Conservation (phyloP, 192 early-diverging fungal species). For the Linnemannia zychae region DNA sequence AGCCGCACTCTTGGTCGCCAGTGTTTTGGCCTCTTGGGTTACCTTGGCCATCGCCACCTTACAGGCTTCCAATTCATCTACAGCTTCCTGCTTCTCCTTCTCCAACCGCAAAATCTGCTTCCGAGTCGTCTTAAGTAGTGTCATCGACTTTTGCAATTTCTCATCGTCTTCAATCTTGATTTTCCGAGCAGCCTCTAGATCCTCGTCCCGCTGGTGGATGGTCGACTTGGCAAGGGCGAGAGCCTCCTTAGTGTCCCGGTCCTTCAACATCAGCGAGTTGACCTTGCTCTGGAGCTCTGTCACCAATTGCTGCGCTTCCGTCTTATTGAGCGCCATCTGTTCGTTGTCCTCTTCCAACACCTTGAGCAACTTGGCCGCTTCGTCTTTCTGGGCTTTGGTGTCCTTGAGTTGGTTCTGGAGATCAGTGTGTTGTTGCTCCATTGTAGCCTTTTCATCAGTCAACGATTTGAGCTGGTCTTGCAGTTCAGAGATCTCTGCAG, state of each 20-base stretch:
- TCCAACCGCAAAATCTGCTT: conserved; percentile 67
- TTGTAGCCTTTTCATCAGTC: not conserved
- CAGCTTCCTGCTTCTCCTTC: conserved; percentile 62
- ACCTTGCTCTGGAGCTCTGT: conserved; percentile 55
- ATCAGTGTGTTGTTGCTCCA: conserved; percentile 26
- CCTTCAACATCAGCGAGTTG: conserved; percentile 37
- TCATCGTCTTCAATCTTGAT: conserved; percentile 60
- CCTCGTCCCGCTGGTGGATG: conserved; percentile 63
- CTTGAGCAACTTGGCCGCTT: conserved; percentile 35
- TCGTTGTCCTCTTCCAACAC: conserved; percentile 53
- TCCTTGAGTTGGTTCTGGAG: conserved; percentile 33
- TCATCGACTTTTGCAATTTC: conserved; percentile 61
- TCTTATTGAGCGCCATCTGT: conserved; percentile 47
- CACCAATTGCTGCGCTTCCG: conserved; percentile 58
- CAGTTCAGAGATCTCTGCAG: conserved; percentile 24
- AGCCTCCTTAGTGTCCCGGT: conserved; percentile 63
- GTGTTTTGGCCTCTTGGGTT: conserved; percentile 47
- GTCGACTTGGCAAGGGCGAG: conserved; percentile 61
- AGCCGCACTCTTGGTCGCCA: conserved; percentile 28
- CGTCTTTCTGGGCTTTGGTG: conserved; percentile 32
- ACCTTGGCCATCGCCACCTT: conserved; percentile 40
- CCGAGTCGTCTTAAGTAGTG: conserved; percentile 60
- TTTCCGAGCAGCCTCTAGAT: conserved; percentile 52
- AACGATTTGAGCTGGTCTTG: conserved; percentile 25
- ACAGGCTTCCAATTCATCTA: conserved; percentile 55